Base-by-base conservation (phyloP, 345 rosid genomes). In the Hibiscus trionum region DNA sequence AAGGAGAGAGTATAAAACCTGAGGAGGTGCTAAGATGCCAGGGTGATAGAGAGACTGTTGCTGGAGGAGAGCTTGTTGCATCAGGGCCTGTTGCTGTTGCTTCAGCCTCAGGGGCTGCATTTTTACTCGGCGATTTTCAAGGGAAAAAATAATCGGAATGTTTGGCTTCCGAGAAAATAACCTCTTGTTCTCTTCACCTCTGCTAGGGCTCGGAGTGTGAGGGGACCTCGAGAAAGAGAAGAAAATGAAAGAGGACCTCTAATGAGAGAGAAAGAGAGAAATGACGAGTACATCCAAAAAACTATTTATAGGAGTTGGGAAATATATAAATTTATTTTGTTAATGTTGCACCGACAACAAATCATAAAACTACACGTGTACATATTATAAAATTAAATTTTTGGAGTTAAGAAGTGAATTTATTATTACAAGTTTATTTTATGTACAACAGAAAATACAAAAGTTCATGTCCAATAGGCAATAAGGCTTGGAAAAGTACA, bases 11-110 rank as follows among this genome's bases (percentile, higher is more conserved):
- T 12, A 4, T 67, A 27, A 64, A 73, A 93, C 97, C 96, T 86
- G 97, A 57, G 98, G 97, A 49, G 96, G 89, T 58, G 97, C 92
- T 50, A 93, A 84, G 69, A 92, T 93, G n/a, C 93, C 97, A 0
- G 97, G 97, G 75, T 92, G 99, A 74, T 90, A 94, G 42, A 94
- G 93, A 73, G 95, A 84, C 89, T 92, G 97, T 70, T 91, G 99
- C 78, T 90, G 99, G 44, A 94, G 88, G 60, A 94, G 88, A 60
- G 98, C 98, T 81, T 93, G 98, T 69, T 93, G 98, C 86, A 93
- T 90, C 95, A 91, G 74, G 63, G 91, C 95, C 74, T 93, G 97
- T 78, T 85, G 88, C 66, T 86, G 90, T 79, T 87, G 96, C 84
- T 89, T 90, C 80, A 87, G 85, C 84, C 88, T 83, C 83, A 82